Base-by-base conservation (phyloP, 2,329 filamentous ascomycete species). In the Thielaviopsis euricoi region DNA sequence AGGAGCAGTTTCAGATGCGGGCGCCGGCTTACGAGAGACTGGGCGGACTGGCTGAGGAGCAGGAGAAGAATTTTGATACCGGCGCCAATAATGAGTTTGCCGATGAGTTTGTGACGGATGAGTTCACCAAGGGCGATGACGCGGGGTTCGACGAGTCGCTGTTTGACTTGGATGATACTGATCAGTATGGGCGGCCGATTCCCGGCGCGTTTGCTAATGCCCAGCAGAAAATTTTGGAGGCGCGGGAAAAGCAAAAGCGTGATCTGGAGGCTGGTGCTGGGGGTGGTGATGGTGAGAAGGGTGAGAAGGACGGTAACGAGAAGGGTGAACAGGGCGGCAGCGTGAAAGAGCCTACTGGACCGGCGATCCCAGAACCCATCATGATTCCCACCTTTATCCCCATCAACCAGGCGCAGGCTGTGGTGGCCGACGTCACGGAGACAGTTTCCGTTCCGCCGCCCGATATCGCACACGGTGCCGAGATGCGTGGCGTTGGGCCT, bases 131-230 rank as follows among this genome's bases (percentile, higher is more conserved):
- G 59, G 75, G 74, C 19, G 78, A 83, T 26, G 74, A 74, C 1
- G 71, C 73, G 0, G 73, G 77, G 1, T 87, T 89, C 66, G 84
- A 89, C 61, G 85, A 89, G 66, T 84, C 82, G 6, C 76, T 87
- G 15, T 88, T 89, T 65, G 85, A 89, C 62, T 75, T 81, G 33
- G 75, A 85, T 55, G 81, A 84, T 64, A 81, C 81, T 15, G 77
- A 85, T 67, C 68, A 75, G 61, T 83, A 78, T 64, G 81, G 81
- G 17, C 73, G 81, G 22, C 81, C 78, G 1, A 76, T 81, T 46
- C 78, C 78, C 0, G 78, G 78, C 5, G 75, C 76, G 0, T 82
- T 82, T 67, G 77, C 77, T 4, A 73, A 72, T 49, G 77, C 76
- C 1, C 71, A 80, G 58, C 73, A 73, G 33, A 59, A 48, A 48